A percentile compares a stretch with the other conserved stretches of the same genome.
Evolutionary conservation across 345 rosid species (phyloP).

Genomic region (Populus ilicifolia): DNA sequence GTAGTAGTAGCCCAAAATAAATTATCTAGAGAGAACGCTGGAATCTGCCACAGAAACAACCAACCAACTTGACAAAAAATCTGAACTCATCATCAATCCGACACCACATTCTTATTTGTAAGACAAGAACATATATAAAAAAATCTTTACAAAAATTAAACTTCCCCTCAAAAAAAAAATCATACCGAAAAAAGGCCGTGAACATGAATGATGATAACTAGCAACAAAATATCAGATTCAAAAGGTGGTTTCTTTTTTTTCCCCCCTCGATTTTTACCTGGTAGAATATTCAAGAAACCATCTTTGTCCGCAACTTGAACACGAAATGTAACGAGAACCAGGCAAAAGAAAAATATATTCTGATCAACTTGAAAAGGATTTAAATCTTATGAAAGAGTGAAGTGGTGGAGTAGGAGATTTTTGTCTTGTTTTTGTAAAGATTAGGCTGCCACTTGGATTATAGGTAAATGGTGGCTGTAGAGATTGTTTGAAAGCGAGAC

Average conservation of each 20-base stretch:
- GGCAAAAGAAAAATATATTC: neutral
- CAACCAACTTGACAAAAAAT: conserved; percentile 49
- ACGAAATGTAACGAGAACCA: neutral
- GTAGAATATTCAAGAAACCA: conserved; percentile 3
- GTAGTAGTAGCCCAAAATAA: neutral
- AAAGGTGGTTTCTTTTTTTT: neutral
- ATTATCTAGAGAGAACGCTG: conserved; percentile 28
- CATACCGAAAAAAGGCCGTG: conserved; percentile 14
- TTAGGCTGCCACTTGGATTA: neutral
- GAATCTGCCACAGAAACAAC: conserved; percentile 31
- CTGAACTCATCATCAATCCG: conserved; percentile 45
- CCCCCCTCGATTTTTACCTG: neutral
- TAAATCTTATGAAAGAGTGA: neutral
- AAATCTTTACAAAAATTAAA: neutral
- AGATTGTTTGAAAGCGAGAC: neutral
- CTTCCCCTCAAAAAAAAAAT: too few relatives aligned
- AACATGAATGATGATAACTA: neutral
- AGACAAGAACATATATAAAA: conserved; percentile 13
- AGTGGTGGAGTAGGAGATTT: neutral
- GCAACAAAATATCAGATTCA: neutral
- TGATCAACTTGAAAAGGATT: conserved; percentile 1
- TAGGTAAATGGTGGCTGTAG: neutral
- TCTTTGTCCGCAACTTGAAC: neutral
- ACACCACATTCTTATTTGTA: conserved; percentile 45
- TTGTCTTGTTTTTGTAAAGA: neutral